Conservation (phyloP, 345 rosid genomes). For the Anastatica hierochuntica region DNA sequence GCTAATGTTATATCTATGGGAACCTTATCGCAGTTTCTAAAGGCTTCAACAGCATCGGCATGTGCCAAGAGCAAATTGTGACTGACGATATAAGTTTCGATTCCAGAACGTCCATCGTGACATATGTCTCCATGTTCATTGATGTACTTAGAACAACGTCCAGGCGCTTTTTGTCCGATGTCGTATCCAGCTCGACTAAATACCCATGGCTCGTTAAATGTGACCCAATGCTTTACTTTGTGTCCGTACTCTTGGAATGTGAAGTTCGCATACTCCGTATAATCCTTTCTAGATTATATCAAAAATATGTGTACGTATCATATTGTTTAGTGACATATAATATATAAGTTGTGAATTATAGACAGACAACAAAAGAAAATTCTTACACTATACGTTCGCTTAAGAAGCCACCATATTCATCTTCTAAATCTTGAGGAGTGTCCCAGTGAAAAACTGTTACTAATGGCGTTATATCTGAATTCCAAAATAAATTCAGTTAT, state of each 20-base stretch:
- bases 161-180: conserved; percentile 23
- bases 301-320: too few relatives aligned
- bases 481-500: neutral
- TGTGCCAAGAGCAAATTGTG: conserved; percentile 23
- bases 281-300: conserved; percentile 6
- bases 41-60: conserved; percentile 25
- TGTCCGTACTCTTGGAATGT: conserved; percentile 24
- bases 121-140: conserved; percentile 15
- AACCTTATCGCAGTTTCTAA: conserved; percentile 23
- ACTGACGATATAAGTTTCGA: conserved; percentile 22
- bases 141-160: conserved; percentile 27
- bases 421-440: conserved; percentile 32
- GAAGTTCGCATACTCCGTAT: conserved; percentile 21
- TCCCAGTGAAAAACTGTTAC: conserved; percentile 33
- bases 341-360: neutral
- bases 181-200: conserved; percentile 27
- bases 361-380: too few relatives aligned
- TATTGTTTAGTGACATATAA: too few relatives aligned
- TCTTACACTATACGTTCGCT: conserved; percentile 31
- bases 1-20: too few relatives aligned
- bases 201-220: conserved; percentile 28
- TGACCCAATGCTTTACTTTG: conserved; percentile 26
- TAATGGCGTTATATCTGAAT: conserved; percentile 23
- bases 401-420: conserved; percentile 31
- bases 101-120: conserved; percentile 21